Conservation (phyloP, 2,329 filamentous ascomycete species). For the Botrytis elliptica region DNA sequence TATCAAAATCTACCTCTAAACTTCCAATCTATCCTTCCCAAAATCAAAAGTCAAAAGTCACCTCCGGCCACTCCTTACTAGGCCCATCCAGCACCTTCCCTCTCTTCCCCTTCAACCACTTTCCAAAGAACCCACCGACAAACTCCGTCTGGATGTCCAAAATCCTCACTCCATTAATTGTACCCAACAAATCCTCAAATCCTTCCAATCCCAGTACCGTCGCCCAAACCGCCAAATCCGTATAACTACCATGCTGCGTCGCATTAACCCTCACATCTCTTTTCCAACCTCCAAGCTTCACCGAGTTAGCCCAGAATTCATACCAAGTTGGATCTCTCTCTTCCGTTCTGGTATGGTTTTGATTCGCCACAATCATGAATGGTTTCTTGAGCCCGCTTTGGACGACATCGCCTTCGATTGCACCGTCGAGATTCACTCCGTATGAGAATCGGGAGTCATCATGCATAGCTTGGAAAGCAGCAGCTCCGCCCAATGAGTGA, state of each 20-base stretch:
- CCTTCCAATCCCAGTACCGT: neutral
- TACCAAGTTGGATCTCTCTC: constrained; percentile 33
- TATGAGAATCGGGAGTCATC: constrained; percentile 38
- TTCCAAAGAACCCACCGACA: constrained; percentile 30
- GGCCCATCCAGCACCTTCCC: constrained; percentile 23
- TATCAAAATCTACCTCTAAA: neutral
- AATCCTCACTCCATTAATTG: constrained; percentile 29
- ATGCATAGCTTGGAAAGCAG: constrained; percentile 38
- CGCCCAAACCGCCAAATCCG: constrained; percentile 31
- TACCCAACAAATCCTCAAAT: constrained; percentile 24
- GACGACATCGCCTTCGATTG: constrained; percentile 36
- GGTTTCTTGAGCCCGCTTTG: constrained; percentile 35
- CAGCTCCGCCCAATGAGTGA: constrained; percentile 40
- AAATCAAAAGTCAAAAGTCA: constrained; percentile 22
- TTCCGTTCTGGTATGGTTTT: constrained; percentile 33
- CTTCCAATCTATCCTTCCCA: neutral
- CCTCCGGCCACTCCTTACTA: constrained; percentile 30
- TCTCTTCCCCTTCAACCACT: constrained; percentile 26
- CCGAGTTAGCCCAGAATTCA: constrained; percentile 30
- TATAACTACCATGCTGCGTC: constrained; percentile 38
- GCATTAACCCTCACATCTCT: constrained; percentile 37
- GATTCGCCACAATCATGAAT: constrained; percentile 39
- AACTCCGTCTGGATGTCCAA: constrained; percentile 30
- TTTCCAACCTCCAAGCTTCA: constrained; percentile 34
- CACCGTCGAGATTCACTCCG: constrained; percentile 44